Conservation (phyloP, 2,329 filamentous ascomycete genomes). For the Arthrobotrys conoides region DNA sequence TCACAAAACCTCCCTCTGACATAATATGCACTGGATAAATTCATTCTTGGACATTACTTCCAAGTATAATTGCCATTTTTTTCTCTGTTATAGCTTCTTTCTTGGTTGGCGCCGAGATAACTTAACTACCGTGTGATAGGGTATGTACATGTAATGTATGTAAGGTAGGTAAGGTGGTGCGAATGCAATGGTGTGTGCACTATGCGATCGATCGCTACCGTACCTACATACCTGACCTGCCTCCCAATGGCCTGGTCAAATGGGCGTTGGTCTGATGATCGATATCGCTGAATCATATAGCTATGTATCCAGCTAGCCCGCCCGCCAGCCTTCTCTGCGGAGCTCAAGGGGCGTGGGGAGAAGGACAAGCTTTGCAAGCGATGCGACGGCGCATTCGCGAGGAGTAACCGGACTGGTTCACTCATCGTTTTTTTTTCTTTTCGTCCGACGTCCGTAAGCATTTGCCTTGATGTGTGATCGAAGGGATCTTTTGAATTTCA, state of each 20-base stretch:
- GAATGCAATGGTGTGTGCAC: background rate
- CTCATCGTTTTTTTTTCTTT: slow-evolving; percentile 22
- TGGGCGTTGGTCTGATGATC: slow-evolving; percentile 26
- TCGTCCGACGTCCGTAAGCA: slow-evolving; percentile 26
- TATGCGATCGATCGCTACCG: slow-evolving; percentile 32
- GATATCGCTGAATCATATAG: background rate
- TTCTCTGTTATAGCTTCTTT: background rate
- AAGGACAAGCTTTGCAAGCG: slow-evolving; percentile 29
- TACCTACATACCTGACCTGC: slow-evolving; percentile 26
- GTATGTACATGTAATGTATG: no score
- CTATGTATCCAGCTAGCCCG: no score
- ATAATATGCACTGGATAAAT: slow-evolving; percentile 56
- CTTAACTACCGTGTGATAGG: slow-evolving; percentile 6
- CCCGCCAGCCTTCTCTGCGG: background rate
- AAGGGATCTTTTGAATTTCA: no score
- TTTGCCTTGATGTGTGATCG: background rate
- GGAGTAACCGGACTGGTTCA: slow-evolving; percentile 5
- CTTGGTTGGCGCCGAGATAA: slow-evolving; percentile 15
- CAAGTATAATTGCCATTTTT: background rate
- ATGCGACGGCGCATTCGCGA: slow-evolving; percentile 31
- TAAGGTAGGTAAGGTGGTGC: no score
- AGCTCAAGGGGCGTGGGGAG: background rate
- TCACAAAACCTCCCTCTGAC: slow-evolving; percentile 41
- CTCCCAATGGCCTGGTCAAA: slow-evolving; percentile 25
- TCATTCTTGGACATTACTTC: slow-evolving; percentile 5